phyloP scores from a whole-genome alignment of 23 red algal species.

The Gracilariopsis chorda region DNA sequence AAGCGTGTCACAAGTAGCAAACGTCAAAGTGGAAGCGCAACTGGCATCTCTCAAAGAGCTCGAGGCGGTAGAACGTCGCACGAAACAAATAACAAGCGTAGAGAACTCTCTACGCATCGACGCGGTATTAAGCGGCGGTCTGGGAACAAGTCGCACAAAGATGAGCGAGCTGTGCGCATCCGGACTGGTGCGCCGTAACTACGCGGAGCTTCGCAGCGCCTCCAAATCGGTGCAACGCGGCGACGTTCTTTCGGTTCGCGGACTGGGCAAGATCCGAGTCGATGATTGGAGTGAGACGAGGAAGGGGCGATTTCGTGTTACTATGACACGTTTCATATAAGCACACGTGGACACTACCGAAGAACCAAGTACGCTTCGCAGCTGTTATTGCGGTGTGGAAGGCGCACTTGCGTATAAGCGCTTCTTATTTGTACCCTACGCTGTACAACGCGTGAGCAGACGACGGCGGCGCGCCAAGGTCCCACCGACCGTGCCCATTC shows the following conservation, averaged over 20 bases:
- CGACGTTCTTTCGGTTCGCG: slow-evolving; percentile 60
- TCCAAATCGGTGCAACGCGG: slow-evolving; percentile 32
- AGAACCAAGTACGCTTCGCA: too few species aligned
- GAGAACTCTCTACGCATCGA: slow-evolving; percentile 77
- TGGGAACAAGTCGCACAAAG: slow-evolving; percentile 67
- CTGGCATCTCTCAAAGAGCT: slow-evolving; percentile 34
- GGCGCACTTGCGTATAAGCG: too few species aligned
- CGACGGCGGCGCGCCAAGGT: too few species aligned
- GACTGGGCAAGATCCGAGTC: slow-evolving; percentile 61
- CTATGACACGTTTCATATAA: slow-evolving; percentile 65
- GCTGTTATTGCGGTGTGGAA: too few species aligned
- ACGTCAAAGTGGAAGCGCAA: slow-evolving; percentile 1
- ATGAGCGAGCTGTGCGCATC: slow-evolving; percentile 32
- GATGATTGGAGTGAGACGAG: slow-evolving; percentile 41
- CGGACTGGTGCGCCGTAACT: slow-evolving; percentile 60
- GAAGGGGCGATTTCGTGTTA: slow-evolving; percentile 54
- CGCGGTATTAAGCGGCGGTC: slow-evolving; percentile 76
- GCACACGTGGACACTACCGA: too few species aligned
- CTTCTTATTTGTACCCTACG: too few species aligned
- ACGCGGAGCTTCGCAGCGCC: not conserved
- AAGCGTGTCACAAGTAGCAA: not conserved
- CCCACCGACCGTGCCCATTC: too few species aligned
- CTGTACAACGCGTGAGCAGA: too few species aligned
- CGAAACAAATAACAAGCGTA: slow-evolving; percentile 59
- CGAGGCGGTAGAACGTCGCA: not conserved